These are phyloP conservation scores for Clavispora fructus DNA, from an alignment of 805 yeast species.

Conservation along the genomic window DNA sequence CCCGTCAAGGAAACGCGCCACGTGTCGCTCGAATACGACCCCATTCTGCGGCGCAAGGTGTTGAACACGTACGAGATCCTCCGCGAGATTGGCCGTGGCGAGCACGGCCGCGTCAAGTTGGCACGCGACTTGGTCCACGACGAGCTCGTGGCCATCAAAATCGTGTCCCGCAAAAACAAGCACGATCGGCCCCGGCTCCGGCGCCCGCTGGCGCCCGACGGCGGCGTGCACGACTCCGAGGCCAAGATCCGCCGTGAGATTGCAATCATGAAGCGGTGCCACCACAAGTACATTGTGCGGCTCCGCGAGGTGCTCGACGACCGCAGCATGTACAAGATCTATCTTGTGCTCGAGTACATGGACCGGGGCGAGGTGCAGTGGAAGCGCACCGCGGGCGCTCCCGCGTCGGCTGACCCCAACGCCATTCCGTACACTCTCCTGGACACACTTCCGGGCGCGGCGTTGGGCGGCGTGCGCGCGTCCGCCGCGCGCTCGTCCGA, in stretches of 20 bases:
- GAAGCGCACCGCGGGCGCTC: constrained; percentile 32
- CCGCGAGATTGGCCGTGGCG: constrained; percentile 89
- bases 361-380: constrained; percentile 89
- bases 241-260: constrained; percentile 36
- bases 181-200: constrained; percentile 33
- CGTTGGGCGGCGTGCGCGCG: constrained; percentile 2
- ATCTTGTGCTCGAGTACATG: constrained; percentile 83
- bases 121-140: constrained; percentile 67
- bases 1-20: constrained; percentile 76
- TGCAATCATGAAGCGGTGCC: constrained; percentile 45
- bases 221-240: constrained; percentile 24
- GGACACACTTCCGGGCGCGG: background rate
- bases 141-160: constrained; percentile 84
- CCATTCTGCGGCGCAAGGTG: constrained; percentile 72
- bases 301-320: constrained; percentile 76
- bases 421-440: constrained; percentile 1
- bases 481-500: constrained; percentile 11
- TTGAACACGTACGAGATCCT: constrained; percentile 87
- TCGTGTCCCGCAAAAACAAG: constrained; percentile 65
- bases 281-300: constrained; percentile 37
- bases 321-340: constrained; percentile 73
- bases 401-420: constrained; percentile 5
- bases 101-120: constrained; percentile 95
- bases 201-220: constrained; percentile 22
- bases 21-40: constrained; percentile 83